Evolutionary conservation across 2,329 filamentous ascomycete species (phyloP), one percentile per base, ranked within the genome.

Genomic region (Remersonia thermophila): DNA sequence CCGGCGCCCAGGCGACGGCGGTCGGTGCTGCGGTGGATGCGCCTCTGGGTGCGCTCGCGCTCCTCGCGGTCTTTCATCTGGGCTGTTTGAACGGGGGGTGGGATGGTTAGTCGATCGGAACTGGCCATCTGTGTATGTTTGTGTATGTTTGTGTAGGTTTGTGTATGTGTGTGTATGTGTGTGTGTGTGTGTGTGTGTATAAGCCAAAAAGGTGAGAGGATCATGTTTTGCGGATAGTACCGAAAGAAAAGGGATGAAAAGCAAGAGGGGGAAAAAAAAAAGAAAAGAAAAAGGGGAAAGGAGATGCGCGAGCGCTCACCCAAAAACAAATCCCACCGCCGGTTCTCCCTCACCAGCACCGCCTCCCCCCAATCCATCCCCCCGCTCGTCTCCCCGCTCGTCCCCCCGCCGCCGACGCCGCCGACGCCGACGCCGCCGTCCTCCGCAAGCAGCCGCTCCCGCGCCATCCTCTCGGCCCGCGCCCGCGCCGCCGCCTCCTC

Each of bases 401-500:
- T 6, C 75, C 73, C 42, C 64, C 55, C 8, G 63, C 61, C 2
- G 78, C 78, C 3, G 76, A 77, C 35, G 66, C 66, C 56, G 80
- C 76, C 25, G n/a, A n/a, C n/a, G n/a, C n/a, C n/a, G n/a, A n/a
- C n/a, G n/a, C n/a, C 20, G 5, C 20, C 20, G 9, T 23, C 20
- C 20, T 23, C 20, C 20, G 20, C 20, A 6, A 23, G 20, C 20
- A 23, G 20, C 33, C 66, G 60, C 55, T 78, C 69, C 35, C 67
- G 59, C n/a, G 65, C 64, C 18, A 78, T 54, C 42, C 77, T 63
- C 49, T 72, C 70, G n/a, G 59, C 56, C 30, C 72, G 62, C 7
- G 75, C 73, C 42, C 64, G 55, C 8, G 63, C 61, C 2, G 78
- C 78, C 3, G 76, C 77, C 34, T 66, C 66, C 56, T 80, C 76